Conservation (phyloP, 164 flowering plant species). For the Magnolia sinica region DNA sequence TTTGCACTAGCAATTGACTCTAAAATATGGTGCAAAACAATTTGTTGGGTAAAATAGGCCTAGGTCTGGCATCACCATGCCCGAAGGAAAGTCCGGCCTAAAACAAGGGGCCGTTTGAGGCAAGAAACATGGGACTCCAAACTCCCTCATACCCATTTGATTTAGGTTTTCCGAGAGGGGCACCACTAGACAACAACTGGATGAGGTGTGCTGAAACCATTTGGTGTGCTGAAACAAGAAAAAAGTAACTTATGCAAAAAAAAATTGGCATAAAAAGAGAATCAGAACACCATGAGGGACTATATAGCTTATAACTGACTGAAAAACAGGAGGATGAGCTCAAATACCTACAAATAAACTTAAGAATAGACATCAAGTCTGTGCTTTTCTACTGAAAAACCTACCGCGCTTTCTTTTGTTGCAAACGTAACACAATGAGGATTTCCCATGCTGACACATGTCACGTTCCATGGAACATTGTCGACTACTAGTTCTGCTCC, state of each 20-base stretch:
- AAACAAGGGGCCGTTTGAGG: background rate
- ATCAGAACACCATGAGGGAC: background rate
- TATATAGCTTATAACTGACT: background rate
- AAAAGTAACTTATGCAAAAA: background rate
- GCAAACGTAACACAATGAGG: constrained; percentile 94
- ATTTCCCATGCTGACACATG: constrained; percentile 99
- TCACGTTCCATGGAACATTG: constrained; percentile 74
- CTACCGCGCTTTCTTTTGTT: constrained; percentile 53
- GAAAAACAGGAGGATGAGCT: background rate
- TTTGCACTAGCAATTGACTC: no score
- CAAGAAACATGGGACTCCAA: background rate
- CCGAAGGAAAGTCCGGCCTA: no score
- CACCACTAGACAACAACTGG: background rate
- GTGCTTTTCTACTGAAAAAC: constrained; percentile 2
- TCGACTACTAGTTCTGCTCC: constrained; percentile 63
- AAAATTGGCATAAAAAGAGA: background rate
- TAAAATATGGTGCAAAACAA: no score
- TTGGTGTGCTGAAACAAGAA: background rate
- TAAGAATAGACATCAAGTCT: background rate
- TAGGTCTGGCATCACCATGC: no score
- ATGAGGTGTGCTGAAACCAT: no score
- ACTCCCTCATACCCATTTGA: background rate
- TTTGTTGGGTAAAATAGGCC: no score
- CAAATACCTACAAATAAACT: background rate
- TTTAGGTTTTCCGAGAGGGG: background rate